Evolutionary conservation across 352 stramenopile species (phyloP), one percentile per base, ranked within the genome.

Genomic region (Phytophthora agathidicida): DNA sequence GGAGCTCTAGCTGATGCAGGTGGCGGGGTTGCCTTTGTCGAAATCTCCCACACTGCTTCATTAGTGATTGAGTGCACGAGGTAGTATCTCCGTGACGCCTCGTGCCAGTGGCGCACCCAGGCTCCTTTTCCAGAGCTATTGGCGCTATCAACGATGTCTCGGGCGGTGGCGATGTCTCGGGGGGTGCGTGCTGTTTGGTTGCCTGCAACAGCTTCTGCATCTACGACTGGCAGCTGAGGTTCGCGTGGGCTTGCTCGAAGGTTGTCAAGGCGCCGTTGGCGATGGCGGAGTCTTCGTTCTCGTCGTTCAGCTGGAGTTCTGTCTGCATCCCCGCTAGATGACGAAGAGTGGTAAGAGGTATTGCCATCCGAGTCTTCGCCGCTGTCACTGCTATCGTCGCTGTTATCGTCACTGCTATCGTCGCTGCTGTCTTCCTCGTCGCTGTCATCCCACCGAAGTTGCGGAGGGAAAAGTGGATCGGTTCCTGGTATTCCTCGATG

Each of bases 1-100:
- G 27, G 27, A 13, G 19, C 13, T 38, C 35, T 23, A 8, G n/a
- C 26, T 8, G 53, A 41, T 3, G 6, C 20, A 3, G 24, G 37
- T 41, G 31, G 42, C 19, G 13, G 41, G 9, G 5, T 46, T 30
- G 26, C 28, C 6, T 33, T 46, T 27, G 37, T 55, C 8, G 44
- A 14, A n/a, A 86, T 83, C 48, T 92, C 84, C 82, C 84, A 92
- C 3, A 93, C 71, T 0, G 75, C 76, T 52, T 91, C 82, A 3
- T 73, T 68, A 0, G 84, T 91, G 28, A 86, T 32, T 2, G 77
- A 88, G 52, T 93, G 83, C 13, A 89, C 80, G 9, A 93, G 72
- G 51, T 87, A 92, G 1, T 80, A 61, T 6, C 77, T 67, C 2
- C 56, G 56, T 4, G 73, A 88, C 9, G 51, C 56, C 0, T 83